Evolutionary conservation across 1,284 basidiomycete species (phyloP).

Genomic region (Anthracocystis panici-leucophaei): DNA sequence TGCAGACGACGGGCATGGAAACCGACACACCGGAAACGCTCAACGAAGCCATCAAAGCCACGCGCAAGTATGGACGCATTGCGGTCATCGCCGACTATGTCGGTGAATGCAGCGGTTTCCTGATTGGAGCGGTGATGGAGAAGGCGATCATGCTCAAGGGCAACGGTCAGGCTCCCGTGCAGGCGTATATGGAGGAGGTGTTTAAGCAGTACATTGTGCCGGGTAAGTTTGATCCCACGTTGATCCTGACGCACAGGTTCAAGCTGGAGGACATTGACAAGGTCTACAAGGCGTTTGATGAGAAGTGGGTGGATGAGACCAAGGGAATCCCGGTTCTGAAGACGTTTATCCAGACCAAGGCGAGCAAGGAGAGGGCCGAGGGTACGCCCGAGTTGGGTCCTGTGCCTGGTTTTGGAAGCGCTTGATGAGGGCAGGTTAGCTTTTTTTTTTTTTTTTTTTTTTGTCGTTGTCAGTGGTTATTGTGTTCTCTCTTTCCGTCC

Average conservation of each 20-base stretch:
- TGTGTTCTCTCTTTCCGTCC: not conserved
- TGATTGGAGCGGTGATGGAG: constrained; percentile 83
- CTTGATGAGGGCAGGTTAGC: not conserved
- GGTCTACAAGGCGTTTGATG: constrained; percentile 46
- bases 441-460: not conserved
- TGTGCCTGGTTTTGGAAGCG: constrained; percentile 24
- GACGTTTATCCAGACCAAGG: constrained; percentile 62
- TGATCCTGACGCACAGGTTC: constrained; percentile 72
- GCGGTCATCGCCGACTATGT: constrained; percentile 51
- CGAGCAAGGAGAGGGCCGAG: constrained; percentile 41
- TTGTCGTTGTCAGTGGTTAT: not conserved
- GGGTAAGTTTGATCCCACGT: constrained; percentile 79
- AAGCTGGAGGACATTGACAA: constrained; percentile 60
- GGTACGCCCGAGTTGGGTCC: constrained; percentile 49
- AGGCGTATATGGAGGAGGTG: constrained; percentile 79
- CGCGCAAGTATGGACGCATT: constrained; percentile 72
- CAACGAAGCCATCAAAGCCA: constrained; percentile 77
- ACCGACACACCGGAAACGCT: constrained; percentile 80
- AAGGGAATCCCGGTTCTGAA: constrained; percentile 54
- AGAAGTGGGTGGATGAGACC: constrained; percentile 42
- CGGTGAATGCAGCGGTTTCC: constrained; percentile 74
- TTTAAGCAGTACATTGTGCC: constrained; percentile 72
- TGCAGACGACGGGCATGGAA: constrained; percentile 80
- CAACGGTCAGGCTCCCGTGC: constrained; percentile 75
- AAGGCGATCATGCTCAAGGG: constrained; percentile 71